Evolutionary conservation across 169 alveolate genomes (phyloP).

Genomic region (Amoebophrya sp.): DNA sequence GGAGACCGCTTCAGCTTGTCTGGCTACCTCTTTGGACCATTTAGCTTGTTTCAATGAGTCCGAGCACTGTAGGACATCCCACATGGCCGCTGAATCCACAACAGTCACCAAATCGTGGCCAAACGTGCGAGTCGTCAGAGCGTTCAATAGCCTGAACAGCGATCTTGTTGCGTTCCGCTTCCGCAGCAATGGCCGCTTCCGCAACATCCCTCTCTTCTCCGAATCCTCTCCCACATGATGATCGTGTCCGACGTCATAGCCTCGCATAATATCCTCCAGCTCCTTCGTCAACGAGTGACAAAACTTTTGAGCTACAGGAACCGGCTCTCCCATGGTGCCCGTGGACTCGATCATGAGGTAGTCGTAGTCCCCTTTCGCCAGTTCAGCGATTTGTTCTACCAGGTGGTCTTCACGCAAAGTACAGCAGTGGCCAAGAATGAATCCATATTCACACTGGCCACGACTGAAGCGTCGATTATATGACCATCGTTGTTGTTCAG

Average conservation of each 20-base stretch:
- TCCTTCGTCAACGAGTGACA: background rate
- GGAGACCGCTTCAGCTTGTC: background rate
- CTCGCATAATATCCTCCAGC: background rate
- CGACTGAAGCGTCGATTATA: too few relatives aligned
- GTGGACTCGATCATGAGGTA: conserved; percentile 41
- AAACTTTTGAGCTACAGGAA: conserved; percentile 41
- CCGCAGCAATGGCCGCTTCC: background rate
- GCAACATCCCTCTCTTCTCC: background rate
- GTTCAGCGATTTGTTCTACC: conserved; percentile 29
- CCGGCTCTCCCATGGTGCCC: conserved; percentile 40
- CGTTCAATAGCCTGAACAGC: conserved; percentile 12
- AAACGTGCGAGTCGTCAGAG: background rate
- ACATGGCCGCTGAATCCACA: background rate
- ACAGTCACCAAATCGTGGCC: background rate
- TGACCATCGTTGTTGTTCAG: too few relatives aligned
- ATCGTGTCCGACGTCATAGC: background rate
- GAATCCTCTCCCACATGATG: background rate
- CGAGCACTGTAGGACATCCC: background rate
- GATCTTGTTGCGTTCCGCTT: background rate
- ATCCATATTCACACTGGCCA: too few relatives aligned
- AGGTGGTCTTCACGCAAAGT: conserved; percentile 41
- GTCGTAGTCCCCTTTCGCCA: conserved; percentile 37
- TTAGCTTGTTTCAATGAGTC: background rate
- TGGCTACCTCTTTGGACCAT: background rate
- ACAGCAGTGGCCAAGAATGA: too few relatives aligned